Percentiles rank a stretch among this genome's conserved stretches.
phyloP scores from a whole-genome alignment of 179 eudicot species.

The Drosera spatulata region DNA sequence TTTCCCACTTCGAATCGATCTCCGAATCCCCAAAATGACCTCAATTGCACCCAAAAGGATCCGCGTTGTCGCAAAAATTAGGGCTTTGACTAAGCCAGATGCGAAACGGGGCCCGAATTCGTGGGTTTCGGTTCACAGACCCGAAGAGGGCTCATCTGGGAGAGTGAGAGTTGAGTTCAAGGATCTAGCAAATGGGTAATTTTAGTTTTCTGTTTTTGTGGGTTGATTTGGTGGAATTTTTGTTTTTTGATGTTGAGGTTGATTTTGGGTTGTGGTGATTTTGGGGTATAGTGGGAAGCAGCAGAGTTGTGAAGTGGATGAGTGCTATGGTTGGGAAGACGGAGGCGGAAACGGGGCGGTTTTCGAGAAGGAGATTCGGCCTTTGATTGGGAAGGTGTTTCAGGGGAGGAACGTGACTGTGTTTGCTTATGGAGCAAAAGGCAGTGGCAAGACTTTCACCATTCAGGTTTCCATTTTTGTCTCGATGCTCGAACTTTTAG shows the following conservation, averaged over 20 bases:
- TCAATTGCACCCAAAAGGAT: slow-evolving; percentile 25
- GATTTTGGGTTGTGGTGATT: too few species aligned
- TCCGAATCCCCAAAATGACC: slow-evolving; percentile 4
- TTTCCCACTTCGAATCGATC: neutral
- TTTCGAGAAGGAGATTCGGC: slow-evolving; percentile 48
- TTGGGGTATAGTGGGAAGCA: slow-evolving; percentile 15
- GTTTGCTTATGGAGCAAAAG: slow-evolving; percentile 74
- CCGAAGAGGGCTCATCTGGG: slow-evolving; percentile 16
- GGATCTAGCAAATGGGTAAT: slow-evolving; percentile 36
- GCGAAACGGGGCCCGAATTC: slow-evolving; percentile 15
- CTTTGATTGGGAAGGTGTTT: slow-evolving; percentile 41
- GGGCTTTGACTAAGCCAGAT: slow-evolving; percentile 27
- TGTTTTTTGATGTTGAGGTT: too few species aligned
- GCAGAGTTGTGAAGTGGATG: slow-evolving; percentile 52
- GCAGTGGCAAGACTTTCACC: slow-evolving; percentile 83
- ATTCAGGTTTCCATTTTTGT: slow-evolving; percentile 36
- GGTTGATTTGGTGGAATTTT: too few species aligned
- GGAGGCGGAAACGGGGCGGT: slow-evolving; percentile 28
- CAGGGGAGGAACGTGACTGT: slow-evolving; percentile 50
- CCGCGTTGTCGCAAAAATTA: slow-evolving; percentile 45
- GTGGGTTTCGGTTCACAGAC: slow-evolving; percentile 37
- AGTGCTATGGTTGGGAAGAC: slow-evolving; percentile 43
- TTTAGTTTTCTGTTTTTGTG: neutral
- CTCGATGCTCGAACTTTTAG: neutral
- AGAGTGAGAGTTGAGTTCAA: slow-evolving; percentile 35